These are phyloP conservation scores for Russula emetica DNA, from an alignment of 768 basidiomycete species.

Conservation along the genomic window DNA sequence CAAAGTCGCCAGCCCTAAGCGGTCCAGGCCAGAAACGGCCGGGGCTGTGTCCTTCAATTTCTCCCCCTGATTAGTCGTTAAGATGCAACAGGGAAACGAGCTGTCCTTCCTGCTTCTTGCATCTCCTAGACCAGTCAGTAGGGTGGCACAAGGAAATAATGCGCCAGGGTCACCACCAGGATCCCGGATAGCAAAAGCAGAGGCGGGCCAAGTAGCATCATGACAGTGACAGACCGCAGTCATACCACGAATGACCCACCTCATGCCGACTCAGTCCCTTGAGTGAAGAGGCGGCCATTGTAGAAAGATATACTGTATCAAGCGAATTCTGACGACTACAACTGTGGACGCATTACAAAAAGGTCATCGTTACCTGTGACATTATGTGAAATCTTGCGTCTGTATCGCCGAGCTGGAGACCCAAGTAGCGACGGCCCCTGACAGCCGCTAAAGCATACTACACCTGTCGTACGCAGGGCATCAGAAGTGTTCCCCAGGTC, in stretches of 20 bases:
- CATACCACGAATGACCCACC: background rate
- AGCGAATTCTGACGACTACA: constrained; percentile 1
- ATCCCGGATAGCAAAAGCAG: background rate
- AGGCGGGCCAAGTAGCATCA: background rate
- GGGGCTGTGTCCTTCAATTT: background rate
- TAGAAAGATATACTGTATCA: background rate
- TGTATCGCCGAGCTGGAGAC: background rate
- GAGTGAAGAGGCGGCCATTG: background rate
- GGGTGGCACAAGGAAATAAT: background rate
- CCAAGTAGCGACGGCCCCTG: constrained; percentile 17
- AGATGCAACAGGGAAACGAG: too few relatives aligned
- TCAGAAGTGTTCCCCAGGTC: background rate
- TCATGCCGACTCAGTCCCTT: background rate
- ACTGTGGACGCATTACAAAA: background rate
- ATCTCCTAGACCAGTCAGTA: too few relatives aligned
- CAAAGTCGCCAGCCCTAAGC: background rate
- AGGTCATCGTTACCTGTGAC: background rate
- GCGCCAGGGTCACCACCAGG: background rate
- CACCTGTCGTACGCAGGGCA: background rate
- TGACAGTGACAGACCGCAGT: too few relatives aligned
- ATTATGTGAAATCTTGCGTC: background rate
- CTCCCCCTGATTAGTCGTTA: background rate
- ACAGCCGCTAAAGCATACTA: background rate
- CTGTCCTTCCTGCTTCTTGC: too few relatives aligned
- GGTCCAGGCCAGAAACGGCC: background rate